Evolutionary conservation across 148 eudicot genomes (phyloP).

Genomic region (Cornus florida): DNA sequence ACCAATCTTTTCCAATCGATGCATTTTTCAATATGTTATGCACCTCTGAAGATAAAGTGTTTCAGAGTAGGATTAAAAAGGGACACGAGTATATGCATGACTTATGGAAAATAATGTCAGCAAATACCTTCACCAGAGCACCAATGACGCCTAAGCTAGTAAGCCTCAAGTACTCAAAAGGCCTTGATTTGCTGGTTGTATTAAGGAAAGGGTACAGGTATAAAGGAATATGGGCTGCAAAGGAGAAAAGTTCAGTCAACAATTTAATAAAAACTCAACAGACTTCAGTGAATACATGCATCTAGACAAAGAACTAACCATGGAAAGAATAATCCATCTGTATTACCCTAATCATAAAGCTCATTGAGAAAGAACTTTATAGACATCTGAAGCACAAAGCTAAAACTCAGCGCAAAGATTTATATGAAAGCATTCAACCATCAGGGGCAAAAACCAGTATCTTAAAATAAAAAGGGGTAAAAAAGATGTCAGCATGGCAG

Average conservation of each 20-base stretch:
- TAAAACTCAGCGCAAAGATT: not conserved
- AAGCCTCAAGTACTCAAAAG: slow-evolving; percentile 95
- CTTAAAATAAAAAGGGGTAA: not conserved
- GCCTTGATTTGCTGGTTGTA: slow-evolving; percentile 93
- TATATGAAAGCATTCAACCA: not conserved
- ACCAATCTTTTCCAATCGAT: not conserved
- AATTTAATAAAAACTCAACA: not conserved
- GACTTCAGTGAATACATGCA: not conserved
- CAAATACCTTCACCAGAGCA: slow-evolving; percentile 82
- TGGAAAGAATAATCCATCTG: not conserved
- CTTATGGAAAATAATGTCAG: not conserved
- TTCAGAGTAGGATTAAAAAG: not conserved
- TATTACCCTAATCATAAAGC: not conserved
- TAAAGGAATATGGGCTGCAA: slow-evolving; percentile 93
- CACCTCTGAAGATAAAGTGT: not conserved
- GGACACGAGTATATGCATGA: not conserved
- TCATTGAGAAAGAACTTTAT: not conserved
- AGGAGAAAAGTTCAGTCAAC: slow-evolving; percentile 9
- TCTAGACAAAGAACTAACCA: not conserved
- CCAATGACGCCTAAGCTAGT: slow-evolving; percentile 97
- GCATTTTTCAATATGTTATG: not conserved
- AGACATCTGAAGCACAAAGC: not conserved
- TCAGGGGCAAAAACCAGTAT: not conserved
- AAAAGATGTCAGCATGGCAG: not conserved
- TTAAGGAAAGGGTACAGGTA: slow-evolving; percentile 96